These are phyloP conservation scores for Zea mays DNA, from an alignment of 176 grass and related monocot genomes.

Conservation along the genomic window DNA sequence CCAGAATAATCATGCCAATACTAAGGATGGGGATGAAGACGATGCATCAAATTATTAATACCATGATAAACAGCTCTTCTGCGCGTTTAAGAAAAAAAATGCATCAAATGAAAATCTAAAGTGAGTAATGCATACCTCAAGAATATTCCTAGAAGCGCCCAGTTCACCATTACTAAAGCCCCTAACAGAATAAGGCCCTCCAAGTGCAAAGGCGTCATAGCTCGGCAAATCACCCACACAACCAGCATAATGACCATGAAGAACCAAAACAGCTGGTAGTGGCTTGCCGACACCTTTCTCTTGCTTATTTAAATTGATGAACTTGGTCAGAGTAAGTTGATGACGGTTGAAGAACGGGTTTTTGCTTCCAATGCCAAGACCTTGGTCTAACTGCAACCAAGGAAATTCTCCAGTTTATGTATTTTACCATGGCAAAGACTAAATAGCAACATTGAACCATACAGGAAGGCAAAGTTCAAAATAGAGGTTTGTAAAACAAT, in stretches of 20 bases:
- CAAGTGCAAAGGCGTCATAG: constrained; percentile 94
- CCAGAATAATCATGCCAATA: not conserved
- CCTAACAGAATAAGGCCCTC: constrained; percentile 92
- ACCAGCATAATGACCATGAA: constrained; percentile 92
- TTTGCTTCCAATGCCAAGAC: constrained; percentile 92
- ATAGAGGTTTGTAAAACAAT: not conserved
- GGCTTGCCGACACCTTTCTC: constrained; percentile 76
- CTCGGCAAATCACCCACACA: constrained; percentile 92
- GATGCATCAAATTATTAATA: not conserved
- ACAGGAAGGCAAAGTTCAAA: constrained; percentile 10
- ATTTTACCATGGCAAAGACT: not conserved
- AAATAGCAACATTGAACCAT: not conserved
- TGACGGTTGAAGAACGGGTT: constrained; percentile 93
- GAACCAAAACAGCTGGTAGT: constrained; percentile 78
- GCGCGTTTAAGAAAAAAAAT: too few species aligned
- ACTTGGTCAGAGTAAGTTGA: constrained; percentile 81
- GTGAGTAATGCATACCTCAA: constrained; percentile 65
- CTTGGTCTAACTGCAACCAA: constrained; percentile 87
- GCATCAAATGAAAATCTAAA: not conserved
- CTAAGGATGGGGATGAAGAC: not conserved
- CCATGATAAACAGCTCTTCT: not conserved
- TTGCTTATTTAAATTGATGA: constrained; percentile 80
- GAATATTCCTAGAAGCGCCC: constrained; percentile 89
- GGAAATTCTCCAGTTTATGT: constrained; percentile 14
- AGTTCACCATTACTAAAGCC: constrained; percentile 91